phyloP scores from a whole-genome alignment of 116 monocot species.

The Posidonia oceanica region DNA sequence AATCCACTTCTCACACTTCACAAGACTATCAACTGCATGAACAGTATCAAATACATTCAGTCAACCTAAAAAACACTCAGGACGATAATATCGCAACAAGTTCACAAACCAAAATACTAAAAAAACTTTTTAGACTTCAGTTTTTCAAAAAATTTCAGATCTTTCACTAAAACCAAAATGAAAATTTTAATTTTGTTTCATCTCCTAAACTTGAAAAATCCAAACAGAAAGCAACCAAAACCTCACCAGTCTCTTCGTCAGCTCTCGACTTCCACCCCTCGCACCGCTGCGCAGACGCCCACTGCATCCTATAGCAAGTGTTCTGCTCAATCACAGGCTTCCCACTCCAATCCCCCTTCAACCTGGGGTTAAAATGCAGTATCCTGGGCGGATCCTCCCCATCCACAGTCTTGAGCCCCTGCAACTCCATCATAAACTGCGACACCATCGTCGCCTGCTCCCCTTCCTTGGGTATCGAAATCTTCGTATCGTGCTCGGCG shows the following conservation, averaged over 20 bases:
- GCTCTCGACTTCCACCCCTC: slow-evolving; percentile 52
- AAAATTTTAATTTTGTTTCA: background rate
- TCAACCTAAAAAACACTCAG: too few relatives aligned
- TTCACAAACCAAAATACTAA: too few relatives aligned
- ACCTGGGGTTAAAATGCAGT: slow-evolving; percentile 70
- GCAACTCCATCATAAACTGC: slow-evolving; percentile 21
- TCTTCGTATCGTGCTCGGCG: slow-evolving; percentile 45
- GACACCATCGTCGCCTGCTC: slow-evolving; percentile 7
- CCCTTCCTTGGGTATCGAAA: slow-evolving; percentile 17
- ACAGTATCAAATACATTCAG: background rate
- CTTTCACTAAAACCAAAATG: too few relatives aligned
- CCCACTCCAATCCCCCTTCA: slow-evolving; percentile 78
- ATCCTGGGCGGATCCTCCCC: slow-evolving; percentile 51
- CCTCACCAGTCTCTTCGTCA: slow-evolving; percentile 70
- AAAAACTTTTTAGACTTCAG: too few relatives aligned
- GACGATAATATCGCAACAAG: too few relatives aligned
- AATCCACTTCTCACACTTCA: slow-evolving; percentile 87
- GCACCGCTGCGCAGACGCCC: slow-evolving; percentile 58
- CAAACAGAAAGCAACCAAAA: background rate
- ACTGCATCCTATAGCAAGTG: slow-evolving; percentile 87
- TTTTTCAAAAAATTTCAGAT: too few relatives aligned
- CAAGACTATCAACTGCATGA: slow-evolving; percentile 56
- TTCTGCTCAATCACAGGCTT: slow-evolving; percentile 70
- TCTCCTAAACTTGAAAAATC: background rate
- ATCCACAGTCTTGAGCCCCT: slow-evolving; percentile 12